Conservation (phyloP, 2,329 filamentous ascomycete genomes). For the Xylaria sp. region DNA sequence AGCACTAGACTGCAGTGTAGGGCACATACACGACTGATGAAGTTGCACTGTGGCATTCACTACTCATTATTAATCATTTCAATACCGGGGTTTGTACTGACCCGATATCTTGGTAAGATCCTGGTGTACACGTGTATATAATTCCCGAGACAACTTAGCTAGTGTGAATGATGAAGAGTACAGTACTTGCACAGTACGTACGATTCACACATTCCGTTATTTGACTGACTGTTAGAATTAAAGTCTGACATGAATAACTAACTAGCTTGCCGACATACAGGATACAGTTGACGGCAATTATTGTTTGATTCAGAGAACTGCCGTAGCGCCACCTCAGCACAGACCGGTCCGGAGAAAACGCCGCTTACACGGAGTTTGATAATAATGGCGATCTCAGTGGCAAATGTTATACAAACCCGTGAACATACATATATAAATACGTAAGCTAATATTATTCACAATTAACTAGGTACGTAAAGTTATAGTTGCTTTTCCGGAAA, state of each 20-base stretch:
- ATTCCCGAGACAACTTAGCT: background rate
- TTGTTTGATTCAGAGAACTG: background rate
- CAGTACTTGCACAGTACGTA: background rate
- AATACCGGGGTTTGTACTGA: slow-evolving; percentile 16
- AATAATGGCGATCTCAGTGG: slow-evolving; percentile 1
- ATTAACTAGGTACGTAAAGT: too few species aligned
- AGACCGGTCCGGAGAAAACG: slow-evolving; percentile 8
- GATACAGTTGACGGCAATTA: background rate
- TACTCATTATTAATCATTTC: background rate
- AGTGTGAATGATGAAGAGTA: background rate
- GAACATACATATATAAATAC: background rate
- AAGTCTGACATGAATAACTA: background rate
- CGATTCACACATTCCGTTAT: background rate
- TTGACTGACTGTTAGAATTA: background rate
- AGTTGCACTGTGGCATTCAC: background rate
- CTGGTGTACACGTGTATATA: slow-evolving; percentile 9
- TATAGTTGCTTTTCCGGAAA: slow-evolving; percentile 16
- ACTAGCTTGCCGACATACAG: background rate
- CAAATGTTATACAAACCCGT: background rate
- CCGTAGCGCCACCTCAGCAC: slow-evolving; percentile 2
- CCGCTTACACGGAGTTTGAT: background rate
- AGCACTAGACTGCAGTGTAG: background rate
- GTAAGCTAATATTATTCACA: background rate
- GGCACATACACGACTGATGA: background rate
- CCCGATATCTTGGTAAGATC: slow-evolving; percentile 35